phyloP scores from a whole-genome alignment of 768 basidiomycete genomes.

The Pleurotus giganteus region DNA sequence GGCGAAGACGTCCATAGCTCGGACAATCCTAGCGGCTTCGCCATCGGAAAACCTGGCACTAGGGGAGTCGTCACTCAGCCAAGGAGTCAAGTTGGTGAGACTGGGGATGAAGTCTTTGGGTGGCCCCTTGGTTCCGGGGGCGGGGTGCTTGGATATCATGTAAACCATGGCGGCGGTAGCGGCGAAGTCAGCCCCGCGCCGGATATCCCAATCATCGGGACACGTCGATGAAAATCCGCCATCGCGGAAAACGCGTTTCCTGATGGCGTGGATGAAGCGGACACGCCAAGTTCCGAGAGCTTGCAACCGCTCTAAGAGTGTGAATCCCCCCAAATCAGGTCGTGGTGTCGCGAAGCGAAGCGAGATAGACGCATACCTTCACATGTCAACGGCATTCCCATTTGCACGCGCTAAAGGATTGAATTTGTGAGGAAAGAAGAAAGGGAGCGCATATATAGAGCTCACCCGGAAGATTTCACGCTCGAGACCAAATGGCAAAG shows the following conservation, averaged over 20 bases:
- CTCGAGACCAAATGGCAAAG: conserved; percentile 54
- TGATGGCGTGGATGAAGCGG: conserved; percentile 55
- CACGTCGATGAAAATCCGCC: conserved; percentile 24
- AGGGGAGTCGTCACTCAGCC: conserved; percentile 18
- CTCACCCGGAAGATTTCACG: conserved; percentile 72
- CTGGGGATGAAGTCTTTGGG: neutral
- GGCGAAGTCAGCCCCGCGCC: conserved; percentile 40
- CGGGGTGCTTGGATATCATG: conserved; percentile 20
- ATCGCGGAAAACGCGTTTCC: conserved; percentile 41
- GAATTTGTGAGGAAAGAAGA: neutral
- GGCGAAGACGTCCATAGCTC: conserved; percentile 38
- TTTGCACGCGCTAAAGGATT: conserved; percentile 60
- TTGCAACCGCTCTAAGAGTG: conserved; percentile 58
- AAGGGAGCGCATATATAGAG: neutral
- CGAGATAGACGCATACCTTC: conserved; percentile 40
- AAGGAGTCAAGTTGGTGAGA: neutral
- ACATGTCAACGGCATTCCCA: conserved; percentile 75
- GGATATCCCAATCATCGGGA: conserved; percentile 31
- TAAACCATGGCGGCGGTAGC: conserved; percentile 27
- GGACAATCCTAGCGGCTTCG: conserved; percentile 24
- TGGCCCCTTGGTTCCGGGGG: neutral
- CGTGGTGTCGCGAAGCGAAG: no score
- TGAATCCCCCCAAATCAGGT: no score
- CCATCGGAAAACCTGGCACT: conserved; percentile 12
- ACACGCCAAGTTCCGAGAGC: conserved; percentile 59